These are phyloP conservation scores for Limnanthes douglasii DNA, from an alignment of 345 rosid genomes.

Conservation along the genomic window DNA sequence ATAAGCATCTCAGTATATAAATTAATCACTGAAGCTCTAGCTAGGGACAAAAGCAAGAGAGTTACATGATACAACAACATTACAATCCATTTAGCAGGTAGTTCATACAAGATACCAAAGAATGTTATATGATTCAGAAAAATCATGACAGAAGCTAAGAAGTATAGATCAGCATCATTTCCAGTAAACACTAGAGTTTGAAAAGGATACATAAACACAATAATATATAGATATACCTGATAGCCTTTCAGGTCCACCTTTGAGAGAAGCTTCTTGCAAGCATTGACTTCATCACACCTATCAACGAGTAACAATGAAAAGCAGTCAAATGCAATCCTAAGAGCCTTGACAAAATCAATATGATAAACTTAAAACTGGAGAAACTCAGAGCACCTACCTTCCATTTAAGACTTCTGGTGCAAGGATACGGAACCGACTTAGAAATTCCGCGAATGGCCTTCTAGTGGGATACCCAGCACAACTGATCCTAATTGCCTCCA, in stretches of 20 bases:
- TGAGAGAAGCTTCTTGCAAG: slow-evolving; percentile 70
- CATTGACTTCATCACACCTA: slow-evolving; percentile 56
- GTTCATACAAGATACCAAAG: background rate
- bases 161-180: background rate
- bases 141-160: slow-evolving; percentile 4
- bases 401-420: slow-evolving; percentile 37
- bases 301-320: slow-evolving; percentile 8
- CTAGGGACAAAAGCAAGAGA: too few species aligned
- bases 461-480: slow-evolving; percentile 97
- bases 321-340: slow-evolving; percentile 2
- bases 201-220: background rate
- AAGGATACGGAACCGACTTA: slow-evolving; percentile 48
- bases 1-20: too few species aligned
- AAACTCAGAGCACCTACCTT: slow-evolving; percentile 30
- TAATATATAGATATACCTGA: slow-evolving; percentile 35
- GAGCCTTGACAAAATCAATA: background rate
- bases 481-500: slow-evolving; percentile 98
- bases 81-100: background rate
- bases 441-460: slow-evolving; percentile 61
- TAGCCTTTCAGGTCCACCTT: slow-evolving; percentile 62
- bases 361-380: slow-evolving; percentile 3
- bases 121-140: background rate
- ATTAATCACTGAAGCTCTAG: too few species aligned
- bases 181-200: background rate
- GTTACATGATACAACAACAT: too few species aligned